Conservation (phyloP, 225 moss, liverwort and hornwort genomes). For the Climacium dendroides region DNA sequence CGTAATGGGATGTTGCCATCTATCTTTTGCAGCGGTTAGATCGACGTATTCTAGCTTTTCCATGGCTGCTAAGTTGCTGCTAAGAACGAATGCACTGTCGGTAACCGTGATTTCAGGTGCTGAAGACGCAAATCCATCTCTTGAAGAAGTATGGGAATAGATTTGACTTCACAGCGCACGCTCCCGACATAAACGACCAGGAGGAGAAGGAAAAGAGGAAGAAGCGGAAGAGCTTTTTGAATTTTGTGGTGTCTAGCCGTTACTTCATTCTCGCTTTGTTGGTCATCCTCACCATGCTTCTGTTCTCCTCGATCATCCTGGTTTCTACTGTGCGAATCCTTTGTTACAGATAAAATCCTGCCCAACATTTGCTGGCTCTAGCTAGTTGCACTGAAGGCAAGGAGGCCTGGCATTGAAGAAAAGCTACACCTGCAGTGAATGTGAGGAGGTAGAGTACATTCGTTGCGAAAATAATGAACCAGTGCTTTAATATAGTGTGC, state of each 20-base stretch:
- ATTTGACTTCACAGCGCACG: neutral
- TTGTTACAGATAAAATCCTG: neutral
- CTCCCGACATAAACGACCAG: neutral
- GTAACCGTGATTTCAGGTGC: neutral
- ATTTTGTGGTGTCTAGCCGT: neutral
- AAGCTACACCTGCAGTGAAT: neutral
- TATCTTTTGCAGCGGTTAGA: neutral
- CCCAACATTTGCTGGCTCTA: neutral
- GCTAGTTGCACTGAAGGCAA: neutral
- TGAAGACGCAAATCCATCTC: neutral
- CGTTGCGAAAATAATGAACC: neutral
- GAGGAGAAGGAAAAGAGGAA: neutral
- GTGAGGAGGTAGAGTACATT: neutral
- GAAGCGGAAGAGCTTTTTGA: neutral
- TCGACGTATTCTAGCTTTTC: neutral
- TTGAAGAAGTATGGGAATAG: neutral
- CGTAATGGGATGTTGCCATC: neutral
- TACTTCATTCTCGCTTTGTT: neutral
- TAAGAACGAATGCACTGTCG: neutral
- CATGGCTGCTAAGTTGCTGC: neutral
- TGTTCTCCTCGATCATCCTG: neutral
- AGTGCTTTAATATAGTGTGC: neutral
- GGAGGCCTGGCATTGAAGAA: neutral
- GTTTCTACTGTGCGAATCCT: neutral
- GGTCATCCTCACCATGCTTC: constrained; percentile 6